phyloP scores from a whole-genome alignment of 2,329 filamentous ascomycete species.

The Alternaria infectoria region DNA sequence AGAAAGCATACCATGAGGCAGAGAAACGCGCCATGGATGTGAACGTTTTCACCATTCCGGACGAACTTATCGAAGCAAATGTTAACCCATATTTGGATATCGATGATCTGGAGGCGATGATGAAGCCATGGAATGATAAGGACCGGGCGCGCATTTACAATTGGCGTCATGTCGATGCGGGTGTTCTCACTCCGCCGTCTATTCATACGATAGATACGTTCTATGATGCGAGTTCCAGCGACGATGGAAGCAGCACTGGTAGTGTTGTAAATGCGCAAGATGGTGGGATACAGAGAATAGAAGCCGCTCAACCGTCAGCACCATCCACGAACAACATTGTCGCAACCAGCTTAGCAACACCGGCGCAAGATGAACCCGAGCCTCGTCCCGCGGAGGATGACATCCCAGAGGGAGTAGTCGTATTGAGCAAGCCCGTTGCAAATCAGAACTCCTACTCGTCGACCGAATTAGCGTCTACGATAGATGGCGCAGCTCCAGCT shows the following conservation, averaged over 20 bases:
- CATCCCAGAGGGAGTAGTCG: rapidly evolving
- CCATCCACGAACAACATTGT: not conserved
- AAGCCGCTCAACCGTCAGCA: not conserved
- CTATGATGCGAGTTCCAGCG: not conserved
- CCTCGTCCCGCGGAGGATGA: not conserved
- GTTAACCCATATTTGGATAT: not conserved
- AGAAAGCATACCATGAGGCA: no score
- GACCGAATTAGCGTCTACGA: not conserved
- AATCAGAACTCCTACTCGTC: not conserved
- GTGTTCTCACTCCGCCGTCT: not conserved
- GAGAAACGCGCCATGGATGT: no score
- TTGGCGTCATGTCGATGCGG: not conserved
- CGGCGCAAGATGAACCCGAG: not conserved
- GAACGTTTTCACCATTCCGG: no score
- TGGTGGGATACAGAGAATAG: not conserved
- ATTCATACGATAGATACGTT: not conserved
- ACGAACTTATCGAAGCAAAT: no score
- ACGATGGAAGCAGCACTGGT: not conserved
- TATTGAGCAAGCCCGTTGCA: not conserved
- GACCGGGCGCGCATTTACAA: no score
- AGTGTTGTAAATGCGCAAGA: not conserved
- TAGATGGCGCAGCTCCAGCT: no score
- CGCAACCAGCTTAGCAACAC: not conserved
- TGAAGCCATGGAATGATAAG: no score
- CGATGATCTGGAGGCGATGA: not conserved